Evolutionary conservation across 202 grass and related monocot species (phyloP).

Genomic region (Zizania palustris): DNA sequence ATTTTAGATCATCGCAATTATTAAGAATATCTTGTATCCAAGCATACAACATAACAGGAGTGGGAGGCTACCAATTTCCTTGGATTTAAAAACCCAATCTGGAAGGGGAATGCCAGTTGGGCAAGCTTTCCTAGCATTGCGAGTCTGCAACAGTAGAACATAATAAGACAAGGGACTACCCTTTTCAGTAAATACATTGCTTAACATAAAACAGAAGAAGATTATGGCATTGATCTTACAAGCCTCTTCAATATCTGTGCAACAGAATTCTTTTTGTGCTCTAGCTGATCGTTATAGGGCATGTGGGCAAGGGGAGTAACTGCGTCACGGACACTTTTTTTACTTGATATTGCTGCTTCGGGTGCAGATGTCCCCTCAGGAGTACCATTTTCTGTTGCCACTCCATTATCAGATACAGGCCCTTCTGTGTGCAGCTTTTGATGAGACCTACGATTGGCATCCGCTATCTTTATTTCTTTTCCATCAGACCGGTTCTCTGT

Average conservation of each 20-base stretch:
- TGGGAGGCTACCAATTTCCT: slow-evolving; percentile 68
- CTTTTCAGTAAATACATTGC: slow-evolving; percentile 25
- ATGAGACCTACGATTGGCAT: slow-evolving; percentile 77
- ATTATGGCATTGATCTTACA: slow-evolving; percentile 51
- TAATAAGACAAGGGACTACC: slow-evolving; percentile 21
- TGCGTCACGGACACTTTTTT: slow-evolving; percentile 64
- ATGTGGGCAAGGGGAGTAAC: slow-evolving; percentile 89
- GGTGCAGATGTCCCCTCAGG: slow-evolving; percentile 40
- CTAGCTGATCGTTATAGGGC: slow-evolving; percentile 84
- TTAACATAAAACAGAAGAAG: slow-evolving; percentile 21
- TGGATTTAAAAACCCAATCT: slow-evolving; percentile 78
- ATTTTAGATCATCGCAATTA: slow-evolving; percentile 6
- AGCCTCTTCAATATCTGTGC: slow-evolving; percentile 78
- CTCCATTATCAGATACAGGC: slow-evolving; percentile 41
- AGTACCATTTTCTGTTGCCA: slow-evolving; percentile 41
- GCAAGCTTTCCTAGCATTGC: slow-evolving; percentile 98
- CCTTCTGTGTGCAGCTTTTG: slow-evolving; percentile 48
- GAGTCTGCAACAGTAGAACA: slow-evolving; percentile 57
- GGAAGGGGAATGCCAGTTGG: slow-evolving; percentile 75
- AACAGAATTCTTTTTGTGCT: slow-evolving; percentile 81
- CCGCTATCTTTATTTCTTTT: slow-evolving; percentile 84
- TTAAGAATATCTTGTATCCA: slow-evolving; percentile 3
- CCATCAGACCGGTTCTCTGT: slow-evolving; percentile 63
- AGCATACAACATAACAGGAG: slow-evolving; percentile 14
- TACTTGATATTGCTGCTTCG: slow-evolving; percentile 44